Evolutionary conservation across 768 basidiomycete species (phyloP).

Genomic region (Podaxis sp.): DNA sequence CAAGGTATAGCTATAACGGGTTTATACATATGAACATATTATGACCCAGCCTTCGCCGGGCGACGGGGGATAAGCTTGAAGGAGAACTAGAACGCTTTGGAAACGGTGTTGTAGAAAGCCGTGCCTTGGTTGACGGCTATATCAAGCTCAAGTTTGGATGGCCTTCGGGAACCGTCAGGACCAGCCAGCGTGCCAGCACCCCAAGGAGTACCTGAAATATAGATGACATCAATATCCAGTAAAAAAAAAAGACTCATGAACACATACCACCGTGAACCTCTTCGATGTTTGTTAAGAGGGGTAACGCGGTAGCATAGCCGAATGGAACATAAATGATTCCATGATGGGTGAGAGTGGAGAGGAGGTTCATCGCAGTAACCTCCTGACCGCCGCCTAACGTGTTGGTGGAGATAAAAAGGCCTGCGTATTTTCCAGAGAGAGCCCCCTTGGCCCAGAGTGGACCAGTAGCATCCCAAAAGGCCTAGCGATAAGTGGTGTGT

Average conservation of each 20-base stretch:
- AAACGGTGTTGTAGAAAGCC: slow-evolving; percentile 38
- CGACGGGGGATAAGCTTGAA: not conserved
- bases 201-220: slow-evolving; percentile 62
- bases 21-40: not conserved
- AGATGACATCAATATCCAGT: not conserved
- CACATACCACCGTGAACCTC: slow-evolving; percentile 64
- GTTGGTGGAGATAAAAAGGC: slow-evolving; percentile 68
- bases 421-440: slow-evolving; percentile 67
- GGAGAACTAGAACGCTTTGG: not conserved
- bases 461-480: slow-evolving; percentile 81
- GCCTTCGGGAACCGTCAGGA: slow-evolving; percentile 44
- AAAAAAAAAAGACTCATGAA: not conserved
- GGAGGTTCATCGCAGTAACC: slow-evolving; percentile 40
- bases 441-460: slow-evolving; percentile 55
- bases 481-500: slow-evolving; percentile 29
- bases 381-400: slow-evolving; percentile 74
- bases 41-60: not conserved
- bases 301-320: slow-evolving; percentile 31
- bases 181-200: slow-evolving; percentile 69
- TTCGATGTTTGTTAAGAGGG: slow-evolving; percentile 35
- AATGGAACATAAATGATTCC: slow-evolving; percentile 46
- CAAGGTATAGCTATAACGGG: too few species aligned
- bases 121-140: slow-evolving; percentile 53
- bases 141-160: slow-evolving; percentile 48
- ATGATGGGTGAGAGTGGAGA: slow-evolving; percentile 64